Evolutionary conservation across 257 asterid species (phyloP), one percentile per base, ranked within the genome.

Genomic region (Petunia axillaris): DNA sequence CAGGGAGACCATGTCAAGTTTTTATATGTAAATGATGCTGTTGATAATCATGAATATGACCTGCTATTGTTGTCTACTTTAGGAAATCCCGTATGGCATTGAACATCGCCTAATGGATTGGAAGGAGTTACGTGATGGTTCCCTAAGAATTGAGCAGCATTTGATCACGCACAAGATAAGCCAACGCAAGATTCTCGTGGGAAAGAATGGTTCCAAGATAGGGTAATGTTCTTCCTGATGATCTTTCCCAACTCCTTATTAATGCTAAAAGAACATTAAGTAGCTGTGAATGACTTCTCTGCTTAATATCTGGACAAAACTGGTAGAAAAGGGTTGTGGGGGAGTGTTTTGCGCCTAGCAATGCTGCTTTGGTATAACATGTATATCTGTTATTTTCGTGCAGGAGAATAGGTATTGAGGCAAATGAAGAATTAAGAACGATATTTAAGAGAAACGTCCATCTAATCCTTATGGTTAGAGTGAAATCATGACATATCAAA

Each of bases 321-420:
- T 5, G 8, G 38, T 9, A 62, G 41, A 62, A 62, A 39, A 62
- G 1, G 40, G 35, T 3, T 8, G 6, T 39, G 8, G 25, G 25
- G 25, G 74, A 40, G 36, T 14, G 74, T 25, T 25, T 25, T 25
- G 25, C 25, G 25, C 25, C 25, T 25, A 25, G 2, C 35, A 2
- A 48, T 48, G 46, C 50, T 73, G 16, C 10, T 2, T 0, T 73
- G 52, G 15, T 10, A 5, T 71, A 46, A 70, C 60, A 1, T 46
- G 9, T 48, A 11, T 50, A 0, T 73, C 62, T 71, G 46, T 35
- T 60, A 2, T 40, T 38, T 76, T 59, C n/a, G 9, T 78, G 89
- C 92, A 95, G 99, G 91, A 89, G 96, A 83, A 93, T 95, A 35
- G 99, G 99, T 3, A 62, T 93, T 0, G 99, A 95, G 88, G 98